Percentiles rank a stretch among this genome's conserved stretches.
Evolutionary conservation across 306 rosid genomes (phyloP).

Genomic region (Coriaria nepalensis): DNA sequence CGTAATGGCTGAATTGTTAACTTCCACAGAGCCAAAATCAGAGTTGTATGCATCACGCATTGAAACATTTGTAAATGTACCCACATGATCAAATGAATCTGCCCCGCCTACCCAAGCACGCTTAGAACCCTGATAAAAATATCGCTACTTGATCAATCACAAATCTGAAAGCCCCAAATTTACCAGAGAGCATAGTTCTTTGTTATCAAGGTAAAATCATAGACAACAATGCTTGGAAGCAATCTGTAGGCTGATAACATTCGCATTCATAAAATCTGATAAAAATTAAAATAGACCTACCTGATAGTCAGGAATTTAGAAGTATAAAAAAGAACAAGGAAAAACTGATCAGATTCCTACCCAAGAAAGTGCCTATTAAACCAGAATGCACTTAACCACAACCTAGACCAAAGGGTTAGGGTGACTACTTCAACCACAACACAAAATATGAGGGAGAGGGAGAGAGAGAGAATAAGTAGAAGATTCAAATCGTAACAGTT

Average conservation of each 20-base stretch:
- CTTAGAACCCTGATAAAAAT: conserved; percentile 54
- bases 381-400: too few relatives aligned
- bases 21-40: conserved; percentile 67
- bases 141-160: conserved; percentile 10
- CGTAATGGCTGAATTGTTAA: conserved; percentile 52
- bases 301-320: too few relatives aligned
- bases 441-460: too few relatives aligned
- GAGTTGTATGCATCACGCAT: conserved; percentile 63
- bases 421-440: too few relatives aligned
- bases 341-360: too few relatives aligned
- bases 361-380: too few relatives aligned
- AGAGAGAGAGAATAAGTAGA: too few relatives aligned
- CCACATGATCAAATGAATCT: conserved; percentile 48
- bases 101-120: conserved; percentile 58
- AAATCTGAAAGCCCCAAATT: neutral
- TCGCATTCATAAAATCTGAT: too few relatives aligned
- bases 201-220: neutral
- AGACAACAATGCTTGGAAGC: neutral
- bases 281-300: too few relatives aligned
- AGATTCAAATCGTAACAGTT: too few relatives aligned
- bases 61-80: conserved; percentile 44
- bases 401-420: too few relatives aligned
- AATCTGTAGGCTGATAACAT: neutral
- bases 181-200: neutral
- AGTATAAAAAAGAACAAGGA: too few relatives aligned